phyloP scores from a whole-genome alignment of 2,329 filamentous ascomycete species.

The Phoma herbarum region DNA sequence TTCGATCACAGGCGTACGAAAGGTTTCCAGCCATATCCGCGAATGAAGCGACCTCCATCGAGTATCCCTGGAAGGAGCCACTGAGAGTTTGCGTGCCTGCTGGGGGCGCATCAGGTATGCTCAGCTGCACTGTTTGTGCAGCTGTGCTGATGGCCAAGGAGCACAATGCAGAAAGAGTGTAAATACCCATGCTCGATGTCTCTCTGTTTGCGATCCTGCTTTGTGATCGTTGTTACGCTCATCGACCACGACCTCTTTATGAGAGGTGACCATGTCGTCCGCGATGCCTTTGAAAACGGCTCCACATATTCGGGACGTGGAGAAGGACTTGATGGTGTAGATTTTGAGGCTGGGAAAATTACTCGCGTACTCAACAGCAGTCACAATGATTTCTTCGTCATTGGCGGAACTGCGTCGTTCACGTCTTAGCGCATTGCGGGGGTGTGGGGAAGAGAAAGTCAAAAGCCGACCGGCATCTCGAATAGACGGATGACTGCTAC shows the following conservation, averaged over 20 bases:
- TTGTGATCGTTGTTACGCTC: neutral
- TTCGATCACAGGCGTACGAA: constrained; percentile 8
- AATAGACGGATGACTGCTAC: neutral
- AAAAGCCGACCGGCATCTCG: constrained; percentile 12
- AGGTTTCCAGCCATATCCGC: constrained; percentile 25
- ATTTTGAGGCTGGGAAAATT: neutral
- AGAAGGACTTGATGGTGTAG: neutral
- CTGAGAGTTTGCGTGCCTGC: constrained; percentile 20
- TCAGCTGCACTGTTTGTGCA: constrained; percentile 5
- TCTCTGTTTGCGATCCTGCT: neutral
- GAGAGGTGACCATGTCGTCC: neutral
- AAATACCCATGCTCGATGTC: constrained; percentile 1
- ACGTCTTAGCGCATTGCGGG: constrained; percentile 7
- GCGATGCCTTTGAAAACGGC: neutral
- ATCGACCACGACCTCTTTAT: neutral
- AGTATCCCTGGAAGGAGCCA: constrained; percentile 27
- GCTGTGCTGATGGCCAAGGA: constrained; percentile 2
- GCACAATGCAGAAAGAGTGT: neutral
- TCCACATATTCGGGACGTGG: constrained; percentile 17
- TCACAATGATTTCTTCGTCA: neutral
- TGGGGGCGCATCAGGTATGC: constrained; percentile 19
- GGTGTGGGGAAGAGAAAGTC: constrained; percentile 6
- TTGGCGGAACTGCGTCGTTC: constrained; percentile 1
- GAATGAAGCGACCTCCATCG: constrained; percentile 30
- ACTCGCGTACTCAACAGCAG: neutral